Conservation (phyloP, 441 rosid species). For the Dalechampia spathulata region DNA sequence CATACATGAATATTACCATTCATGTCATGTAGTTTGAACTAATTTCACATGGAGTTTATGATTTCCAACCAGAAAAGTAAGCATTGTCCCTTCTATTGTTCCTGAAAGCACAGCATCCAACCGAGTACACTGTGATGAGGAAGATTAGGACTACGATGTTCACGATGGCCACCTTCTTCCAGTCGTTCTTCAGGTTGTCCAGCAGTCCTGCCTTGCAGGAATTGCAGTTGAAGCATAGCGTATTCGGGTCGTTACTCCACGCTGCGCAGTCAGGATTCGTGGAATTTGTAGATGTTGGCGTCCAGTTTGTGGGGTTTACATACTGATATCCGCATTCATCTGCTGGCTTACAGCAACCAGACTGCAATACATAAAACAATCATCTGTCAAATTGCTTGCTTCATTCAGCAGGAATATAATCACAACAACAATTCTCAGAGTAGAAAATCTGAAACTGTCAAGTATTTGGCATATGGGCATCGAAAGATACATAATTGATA, state of each 20-base stretch:
- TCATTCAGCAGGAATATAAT: no score
- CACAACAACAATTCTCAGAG: no score
- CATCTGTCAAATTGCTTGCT: neutral
- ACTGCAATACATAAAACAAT: constrained; percentile 26
- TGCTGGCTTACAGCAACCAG: constrained; percentile 94
- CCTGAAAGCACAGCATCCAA: constrained; percentile 78
- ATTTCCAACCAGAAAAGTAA: constrained; percentile 24
- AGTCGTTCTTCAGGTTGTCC: constrained; percentile 53
- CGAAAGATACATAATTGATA: no score
- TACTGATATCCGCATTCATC: constrained; percentile 54
- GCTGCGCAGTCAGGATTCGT: constrained; percentile 44
- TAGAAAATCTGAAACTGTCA: no score
- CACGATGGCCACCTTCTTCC: constrained; percentile 65
- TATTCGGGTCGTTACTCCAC: constrained; percentile 30
- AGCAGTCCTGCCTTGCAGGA: constrained; percentile 87
- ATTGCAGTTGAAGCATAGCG: constrained; percentile 63
- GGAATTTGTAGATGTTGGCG: neutral
- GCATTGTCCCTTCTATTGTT: constrained; percentile 54
- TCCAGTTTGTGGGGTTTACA: constrained; percentile 50
- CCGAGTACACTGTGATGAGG: constrained; percentile 51
- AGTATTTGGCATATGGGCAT: no score
- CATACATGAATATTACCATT: no score
- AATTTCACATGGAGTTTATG: no score
- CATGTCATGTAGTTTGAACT: no score
- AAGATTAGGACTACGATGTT: constrained; percentile 49